A percentile compares a stretch with the other conserved stretches of the same genome.
Evolutionary conservation across 345 rosid species (phyloP).

Genomic region (Clausena lansium): DNA sequence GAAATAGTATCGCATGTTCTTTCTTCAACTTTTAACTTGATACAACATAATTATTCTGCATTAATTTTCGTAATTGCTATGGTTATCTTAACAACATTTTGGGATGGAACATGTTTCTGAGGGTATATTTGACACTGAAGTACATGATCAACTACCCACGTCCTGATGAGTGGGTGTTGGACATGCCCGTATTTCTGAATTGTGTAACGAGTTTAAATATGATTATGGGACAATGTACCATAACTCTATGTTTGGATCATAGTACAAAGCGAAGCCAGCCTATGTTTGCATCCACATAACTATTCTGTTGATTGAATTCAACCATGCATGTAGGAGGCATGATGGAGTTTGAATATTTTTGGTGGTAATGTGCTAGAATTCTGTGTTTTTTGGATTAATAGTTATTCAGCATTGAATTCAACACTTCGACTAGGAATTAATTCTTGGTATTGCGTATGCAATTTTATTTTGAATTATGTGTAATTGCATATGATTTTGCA

Average conservation of each 20-base stretch:
- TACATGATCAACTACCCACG: not conserved
- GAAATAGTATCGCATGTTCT: not conserved
- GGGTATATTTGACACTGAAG: not conserved
- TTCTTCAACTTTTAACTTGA: not conserved
- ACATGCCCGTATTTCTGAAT: not conserved
- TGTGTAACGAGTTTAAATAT: not conserved
- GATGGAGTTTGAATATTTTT: not conserved
- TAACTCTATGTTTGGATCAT: not conserved
- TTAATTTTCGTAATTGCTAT: not conserved
- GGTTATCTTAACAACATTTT: not conserved
- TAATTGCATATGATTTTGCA: not conserved
- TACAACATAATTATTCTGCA: not conserved
- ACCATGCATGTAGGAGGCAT: not conserved
- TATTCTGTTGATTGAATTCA: not conserved
- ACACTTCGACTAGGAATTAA: conserved; percentile 3
- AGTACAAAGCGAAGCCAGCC: not conserved
- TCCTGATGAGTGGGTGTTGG: not conserved
- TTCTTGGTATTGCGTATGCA: not conserved
- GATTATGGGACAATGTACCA: not conserved
- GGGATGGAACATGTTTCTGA: not conserved
- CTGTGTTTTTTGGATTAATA: not conserved
- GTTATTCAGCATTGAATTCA: not conserved
- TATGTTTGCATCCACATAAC: not conserved
- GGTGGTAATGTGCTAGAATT: not conserved
- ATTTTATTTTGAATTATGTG: not conserved